Base-by-base conservation (phyloP, 176 grass and related monocot genomes). In the Triticum turgidum region DNA sequence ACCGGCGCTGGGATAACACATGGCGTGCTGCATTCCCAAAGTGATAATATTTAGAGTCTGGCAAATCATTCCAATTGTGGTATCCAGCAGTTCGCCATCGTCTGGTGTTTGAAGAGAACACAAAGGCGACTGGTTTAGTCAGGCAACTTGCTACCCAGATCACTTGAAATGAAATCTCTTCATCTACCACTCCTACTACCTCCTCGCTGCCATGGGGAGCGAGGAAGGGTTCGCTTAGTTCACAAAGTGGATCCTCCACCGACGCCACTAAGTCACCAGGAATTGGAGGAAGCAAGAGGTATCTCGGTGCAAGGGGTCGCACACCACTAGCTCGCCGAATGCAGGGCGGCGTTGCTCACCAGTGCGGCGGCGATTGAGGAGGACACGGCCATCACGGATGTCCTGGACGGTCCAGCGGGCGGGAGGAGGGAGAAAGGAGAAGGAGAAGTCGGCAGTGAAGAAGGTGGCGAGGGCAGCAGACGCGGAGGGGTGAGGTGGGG, bases 111-210 rank as follows among this genome's bases (percentile, higher is more conserved):
- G 66, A 69, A 37, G 66, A 69, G 66, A 69, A 69, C 15, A 69
- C 15, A 6, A 69, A 69, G 33, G 66, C 7, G 1, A 69, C 32
- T 37, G 66, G 66, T 4, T 20, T 69, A 10, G 33, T 69, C 7
- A 37, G 0, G 32, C 32, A 9, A 10, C 66, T 69, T 69, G 32
- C 66, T 37, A 69, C 14, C 66, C 66, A 69, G 15, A 69, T 69
- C 66, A 69, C 66, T 37, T 69, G 66, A 34, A 69, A 69, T 69
- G 66, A 69, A 34, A 69, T 37, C 32, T 69, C 66, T 69, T 69
- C 66, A 5, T 35, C 66, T 0, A 6, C 66, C 7, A 10, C 32
- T 9, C 0, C 0, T 3, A 9, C 30, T 69, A 11, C 1, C 17
- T 69, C 67, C 64, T 66, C 45, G 12, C 45, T 66, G 25, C 5